A percentile compares a stretch with the other conserved stretches of the same genome.
These are phyloP conservation scores for Pythium rhizo-oryzae DNA, from an alignment of 352 stramenopile species.

Conservation along the genomic window DNA sequence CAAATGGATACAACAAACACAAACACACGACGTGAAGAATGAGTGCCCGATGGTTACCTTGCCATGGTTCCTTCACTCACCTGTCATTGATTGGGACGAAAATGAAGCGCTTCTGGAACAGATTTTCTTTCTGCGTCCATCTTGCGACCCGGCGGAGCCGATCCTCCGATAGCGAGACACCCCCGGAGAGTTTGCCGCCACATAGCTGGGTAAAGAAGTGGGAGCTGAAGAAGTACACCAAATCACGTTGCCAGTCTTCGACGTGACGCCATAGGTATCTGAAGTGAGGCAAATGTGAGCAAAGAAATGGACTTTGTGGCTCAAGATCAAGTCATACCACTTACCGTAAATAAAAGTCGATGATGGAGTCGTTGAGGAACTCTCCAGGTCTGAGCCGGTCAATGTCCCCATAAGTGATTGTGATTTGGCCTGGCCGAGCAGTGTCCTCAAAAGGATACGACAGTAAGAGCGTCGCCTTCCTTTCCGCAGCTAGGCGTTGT, in stretches of 20 bases:
- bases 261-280: slow-evolving; percentile 79
- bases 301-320: not conserved
- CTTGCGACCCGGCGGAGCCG: slow-evolving; percentile 59
- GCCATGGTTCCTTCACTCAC: slow-evolving; percentile 32
- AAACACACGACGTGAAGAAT: not conserved
- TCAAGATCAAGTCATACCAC: not conserved
- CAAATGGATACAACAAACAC: not conserved
- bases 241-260: slow-evolving; percentile 53
- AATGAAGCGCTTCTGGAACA: slow-evolving; percentile 88
- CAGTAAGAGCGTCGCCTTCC: slow-evolving; percentile 38
- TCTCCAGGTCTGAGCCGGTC: slow-evolving; percentile 87
- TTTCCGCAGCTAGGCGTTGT: slow-evolving; percentile 12
- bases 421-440: slow-evolving; percentile 52
- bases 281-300: not conserved
- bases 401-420: slow-evolving; percentile 86
- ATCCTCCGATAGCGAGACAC: slow-evolving; percentile 37
- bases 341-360: slow-evolving; percentile 93
- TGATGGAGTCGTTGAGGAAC: slow-evolving; percentile 94
- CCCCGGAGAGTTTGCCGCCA: slow-evolving; percentile 39
- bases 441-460: slow-evolving; percentile 69
- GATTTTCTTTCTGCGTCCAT: slow-evolving; percentile 87
- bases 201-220: slow-evolving; percentile 95
- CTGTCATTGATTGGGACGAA: slow-evolving; percentile 92
- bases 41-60: not conserved
- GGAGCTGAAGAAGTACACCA: slow-evolving; percentile 94